Percentiles rank a stretch among this genome's conserved stretches.
Evolutionary conservation across 371 early-diverging fungal species (phyloP).

Genomic region (Mortierella sp.): DNA sequence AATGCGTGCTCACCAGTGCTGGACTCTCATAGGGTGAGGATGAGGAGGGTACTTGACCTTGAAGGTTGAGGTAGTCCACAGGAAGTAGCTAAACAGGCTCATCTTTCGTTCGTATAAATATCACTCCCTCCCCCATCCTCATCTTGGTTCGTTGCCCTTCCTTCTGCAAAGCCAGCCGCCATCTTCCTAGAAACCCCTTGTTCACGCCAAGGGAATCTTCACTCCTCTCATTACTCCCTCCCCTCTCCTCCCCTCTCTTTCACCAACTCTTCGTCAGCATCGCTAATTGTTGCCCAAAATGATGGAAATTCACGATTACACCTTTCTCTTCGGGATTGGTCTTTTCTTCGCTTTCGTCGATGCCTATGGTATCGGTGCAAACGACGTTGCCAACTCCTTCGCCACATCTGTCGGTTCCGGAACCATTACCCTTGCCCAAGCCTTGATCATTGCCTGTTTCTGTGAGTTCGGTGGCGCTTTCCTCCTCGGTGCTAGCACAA

Average conservation of each 20-base stretch:
- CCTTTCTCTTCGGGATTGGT: constrained; percentile 81
- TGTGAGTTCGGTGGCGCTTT: constrained; percentile 89
- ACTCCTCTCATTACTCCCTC: neutral
- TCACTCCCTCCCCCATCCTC: neutral
- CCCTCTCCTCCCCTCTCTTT: neutral
- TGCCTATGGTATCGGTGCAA: constrained; percentile 85
- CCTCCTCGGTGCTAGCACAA: constrained; percentile 78
- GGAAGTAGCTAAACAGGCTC: neutral
- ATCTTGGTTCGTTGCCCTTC: constrained; percentile 6
- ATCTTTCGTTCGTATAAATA: neutral
- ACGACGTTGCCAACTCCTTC: constrained; percentile 92
- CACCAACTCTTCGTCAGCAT: too few relatives aligned
- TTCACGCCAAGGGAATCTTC: neutral
- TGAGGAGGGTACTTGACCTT: too few relatives aligned
- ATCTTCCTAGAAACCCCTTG: neutral
- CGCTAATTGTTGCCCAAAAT: constrained; percentile 26
- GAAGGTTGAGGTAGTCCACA: too few relatives aligned
- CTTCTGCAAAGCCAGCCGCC: neutral
- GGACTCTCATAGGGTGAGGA: too few relatives aligned
- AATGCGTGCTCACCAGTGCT: too few relatives aligned
- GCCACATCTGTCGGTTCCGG: constrained; percentile 90
- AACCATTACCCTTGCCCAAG: constrained; percentile 78
- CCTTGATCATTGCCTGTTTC: constrained; percentile 82
- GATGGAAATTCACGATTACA: constrained; percentile 74
- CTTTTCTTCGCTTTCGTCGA: constrained; percentile 74